Percentiles rank a stretch among this genome's conserved stretches.
These are phyloP conservation scores for Phytophthora lateralis DNA, from an alignment of 352 stramenopile species.

Conservation along the genomic window DNA sequence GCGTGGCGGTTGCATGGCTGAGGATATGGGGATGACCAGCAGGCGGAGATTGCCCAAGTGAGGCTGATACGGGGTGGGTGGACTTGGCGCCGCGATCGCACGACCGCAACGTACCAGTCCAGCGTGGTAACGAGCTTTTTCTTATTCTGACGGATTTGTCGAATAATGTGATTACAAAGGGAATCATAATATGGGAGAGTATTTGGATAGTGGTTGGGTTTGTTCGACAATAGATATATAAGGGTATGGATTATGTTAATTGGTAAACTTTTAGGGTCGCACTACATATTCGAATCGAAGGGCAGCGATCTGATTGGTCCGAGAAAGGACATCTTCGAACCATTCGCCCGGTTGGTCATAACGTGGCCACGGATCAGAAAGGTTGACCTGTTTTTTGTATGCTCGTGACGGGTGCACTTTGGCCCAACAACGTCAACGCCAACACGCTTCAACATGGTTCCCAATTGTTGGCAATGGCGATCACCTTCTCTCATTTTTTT, in stretches of 20 bases:
- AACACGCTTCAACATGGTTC: background rate
- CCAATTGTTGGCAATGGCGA: background rate
- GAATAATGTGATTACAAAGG: background rate
- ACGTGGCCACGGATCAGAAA: slow-evolving; percentile 25
- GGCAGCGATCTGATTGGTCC: slow-evolving; percentile 20
- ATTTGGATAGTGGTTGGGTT: too few relatives aligned
- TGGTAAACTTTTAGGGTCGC: background rate
- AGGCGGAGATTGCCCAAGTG: slow-evolving; percentile 27
- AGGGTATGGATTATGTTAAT: background rate
- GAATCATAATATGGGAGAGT: too few relatives aligned
- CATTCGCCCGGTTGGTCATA: slow-evolving; percentile 6
- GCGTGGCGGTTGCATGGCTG: slow-evolving; percentile 16
- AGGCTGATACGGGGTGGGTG: slow-evolving; percentile 35
- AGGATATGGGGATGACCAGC: slow-evolving; percentile 1
- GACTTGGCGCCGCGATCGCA: slow-evolving; percentile 19
- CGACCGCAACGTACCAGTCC: slow-evolving; percentile 23
- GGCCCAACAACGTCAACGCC: background rate
- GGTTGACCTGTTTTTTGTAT: slow-evolving; percentile 15
- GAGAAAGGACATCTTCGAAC: slow-evolving; percentile 23
- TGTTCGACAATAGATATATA: too few relatives aligned
- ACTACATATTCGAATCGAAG: slow-evolving; percentile 21
- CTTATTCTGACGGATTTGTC: background rate
- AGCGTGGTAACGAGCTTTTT: slow-evolving; percentile 1
- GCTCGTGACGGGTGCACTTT: background rate
- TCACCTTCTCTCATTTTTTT: slow-evolving; percentile 15